Evolutionary conservation across 2,329 filamentous ascomycete species (phyloP).

Genomic region (Ophiostoma populinum): DNA sequence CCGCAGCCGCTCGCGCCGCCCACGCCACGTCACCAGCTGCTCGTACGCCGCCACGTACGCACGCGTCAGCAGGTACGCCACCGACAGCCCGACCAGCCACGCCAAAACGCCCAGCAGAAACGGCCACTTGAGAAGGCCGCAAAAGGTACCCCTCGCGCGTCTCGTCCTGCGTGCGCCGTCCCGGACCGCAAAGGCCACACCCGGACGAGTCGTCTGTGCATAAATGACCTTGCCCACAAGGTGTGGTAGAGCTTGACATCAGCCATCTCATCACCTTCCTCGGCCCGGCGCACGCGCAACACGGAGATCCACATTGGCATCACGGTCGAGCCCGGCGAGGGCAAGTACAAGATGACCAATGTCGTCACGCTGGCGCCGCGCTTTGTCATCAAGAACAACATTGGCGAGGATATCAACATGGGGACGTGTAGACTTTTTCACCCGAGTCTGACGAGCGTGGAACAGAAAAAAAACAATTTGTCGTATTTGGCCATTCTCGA

Average conservation of each 20-base stretch:
- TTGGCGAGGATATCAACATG: slow-evolving; percentile 74
- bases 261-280: too few relatives aligned
- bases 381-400: slow-evolving; percentile 86
- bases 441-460: too few relatives aligned
- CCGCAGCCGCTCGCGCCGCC: slow-evolving; percentile 54
- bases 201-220: too few relatives aligned
- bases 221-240: too few relatives aligned
- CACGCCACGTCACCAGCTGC: slow-evolving; percentile 78
- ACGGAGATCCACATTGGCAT: slow-evolving; percentile 86
- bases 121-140: slow-evolving; percentile 81
- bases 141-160: slow-evolving; percentile 87
- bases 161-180: slow-evolving; percentile 63
- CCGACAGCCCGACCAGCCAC: slow-evolving; percentile 60
- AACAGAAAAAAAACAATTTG: too few relatives aligned
- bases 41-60: slow-evolving; percentile 89
- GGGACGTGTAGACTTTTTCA: too few relatives aligned
- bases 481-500: too few relatives aligned
- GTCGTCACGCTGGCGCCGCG: slow-evolving; percentile 84
- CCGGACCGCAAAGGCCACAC: too few relatives aligned
- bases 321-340: slow-evolving; percentile 75
- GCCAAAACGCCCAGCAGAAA: slow-evolving; percentile 62
- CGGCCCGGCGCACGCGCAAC: slow-evolving; percentile 34
- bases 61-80: slow-evolving; percentile 63
- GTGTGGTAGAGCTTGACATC: too few relatives aligned
- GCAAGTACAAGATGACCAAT: slow-evolving; percentile 96